These are phyloP conservation scores for Geotrichum candidum DNA, from an alignment of 1,139 yeast genomes.

Conservation along the genomic window DNA sequence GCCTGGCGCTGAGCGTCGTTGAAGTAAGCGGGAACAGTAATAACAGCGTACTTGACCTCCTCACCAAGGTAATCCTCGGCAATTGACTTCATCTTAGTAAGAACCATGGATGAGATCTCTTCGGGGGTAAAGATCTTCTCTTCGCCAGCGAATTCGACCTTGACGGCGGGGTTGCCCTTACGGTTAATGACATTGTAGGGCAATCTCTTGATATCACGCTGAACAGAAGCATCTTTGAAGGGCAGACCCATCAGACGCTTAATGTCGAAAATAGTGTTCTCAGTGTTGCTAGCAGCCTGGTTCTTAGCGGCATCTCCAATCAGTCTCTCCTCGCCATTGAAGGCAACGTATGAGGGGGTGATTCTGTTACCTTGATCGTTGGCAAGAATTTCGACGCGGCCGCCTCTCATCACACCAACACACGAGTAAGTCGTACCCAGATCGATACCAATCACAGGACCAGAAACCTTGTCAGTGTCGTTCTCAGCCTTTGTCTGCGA, in stretches of 20 bases:
- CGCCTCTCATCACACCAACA: slow-evolving; percentile 90
- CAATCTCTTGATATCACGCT: slow-evolving; percentile 95
- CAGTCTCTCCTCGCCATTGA: slow-evolving; percentile 95
- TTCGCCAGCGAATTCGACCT: slow-evolving; percentile 87
- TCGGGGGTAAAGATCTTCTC: slow-evolving; percentile 91
- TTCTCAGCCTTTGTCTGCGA: slow-evolving; percentile 43
- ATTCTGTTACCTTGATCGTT: slow-evolving; percentile 99
- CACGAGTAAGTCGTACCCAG: slow-evolving; percentile 90
- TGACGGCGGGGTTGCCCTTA: slow-evolving; percentile 79
- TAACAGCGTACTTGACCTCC: slow-evolving; percentile 90
- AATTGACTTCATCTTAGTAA: slow-evolving; percentile 95
- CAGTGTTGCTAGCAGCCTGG: slow-evolving; percentile 97
- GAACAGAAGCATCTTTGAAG: slow-evolving; percentile 83
- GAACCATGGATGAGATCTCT: slow-evolving; percentile 94
- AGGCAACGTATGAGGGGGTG: slow-evolving; percentile 96
- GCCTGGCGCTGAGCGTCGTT: slow-evolving; percentile 98
- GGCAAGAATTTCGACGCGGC: slow-evolving; percentile 86
- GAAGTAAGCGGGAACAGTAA: slow-evolving; percentile 96
- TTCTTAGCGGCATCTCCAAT: slow-evolving; percentile 99
- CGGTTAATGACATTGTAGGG: slow-evolving; percentile 89
- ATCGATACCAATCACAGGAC: slow-evolving; percentile 78
- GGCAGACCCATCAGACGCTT: slow-evolving; percentile 97
- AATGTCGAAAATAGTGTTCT: slow-evolving; percentile 94
- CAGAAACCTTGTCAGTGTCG: slow-evolving; percentile 46
- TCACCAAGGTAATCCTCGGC: slow-evolving; percentile 94